These are phyloP conservation scores for Zygoascus ofunaensis DNA, from an alignment of 805 yeast genomes.

Conservation along the genomic window DNA sequence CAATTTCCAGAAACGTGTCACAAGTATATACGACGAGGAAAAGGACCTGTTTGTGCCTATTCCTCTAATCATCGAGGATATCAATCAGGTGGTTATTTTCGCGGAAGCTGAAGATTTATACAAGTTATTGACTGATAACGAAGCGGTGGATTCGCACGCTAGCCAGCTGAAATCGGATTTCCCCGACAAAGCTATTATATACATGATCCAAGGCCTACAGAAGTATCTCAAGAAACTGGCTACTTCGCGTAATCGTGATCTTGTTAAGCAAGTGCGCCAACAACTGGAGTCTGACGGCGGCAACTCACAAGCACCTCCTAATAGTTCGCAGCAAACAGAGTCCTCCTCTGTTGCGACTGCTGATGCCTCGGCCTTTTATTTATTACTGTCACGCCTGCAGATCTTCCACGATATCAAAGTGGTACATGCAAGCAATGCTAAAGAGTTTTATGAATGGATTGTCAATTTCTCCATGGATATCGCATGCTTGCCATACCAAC, in stretches of 20 bases:
- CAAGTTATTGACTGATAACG: neutral
- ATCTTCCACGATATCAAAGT: conserved; percentile 7
- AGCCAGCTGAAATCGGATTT: neutral
- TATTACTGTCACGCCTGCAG: conserved; percentile 7
- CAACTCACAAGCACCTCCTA: too few species aligned
- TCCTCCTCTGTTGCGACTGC: neutral
- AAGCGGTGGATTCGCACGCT: conserved; percentile 1
- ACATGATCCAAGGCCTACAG: conserved; percentile 14
- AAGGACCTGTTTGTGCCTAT: conserved; percentile 16
- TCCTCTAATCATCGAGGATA: conserved; percentile 5
- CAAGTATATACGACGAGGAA: conserved; percentile 13
- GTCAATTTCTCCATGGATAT: conserved; percentile 12
- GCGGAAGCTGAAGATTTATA: conserved; percentile 1
- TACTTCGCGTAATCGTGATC: conserved; percentile 6
- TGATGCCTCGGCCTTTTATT: neutral
- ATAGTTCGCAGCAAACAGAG: neutral
- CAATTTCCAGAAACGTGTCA: conserved; percentile 11
- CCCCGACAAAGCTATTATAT: conserved; percentile 7
- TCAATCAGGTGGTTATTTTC: conserved; percentile 7
- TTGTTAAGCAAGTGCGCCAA: conserved; percentile 12
- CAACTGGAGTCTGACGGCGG: conserved; percentile 3
- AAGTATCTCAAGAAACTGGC: conserved; percentile 4
- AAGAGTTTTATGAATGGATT: conserved; percentile 15
- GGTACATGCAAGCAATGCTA: conserved; percentile 7
- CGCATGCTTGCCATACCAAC: conserved; percentile 9